Conservation (phyloP, 2,329 filamentous ascomycete genomes). For the Talaromyces funiculosus region DNA sequence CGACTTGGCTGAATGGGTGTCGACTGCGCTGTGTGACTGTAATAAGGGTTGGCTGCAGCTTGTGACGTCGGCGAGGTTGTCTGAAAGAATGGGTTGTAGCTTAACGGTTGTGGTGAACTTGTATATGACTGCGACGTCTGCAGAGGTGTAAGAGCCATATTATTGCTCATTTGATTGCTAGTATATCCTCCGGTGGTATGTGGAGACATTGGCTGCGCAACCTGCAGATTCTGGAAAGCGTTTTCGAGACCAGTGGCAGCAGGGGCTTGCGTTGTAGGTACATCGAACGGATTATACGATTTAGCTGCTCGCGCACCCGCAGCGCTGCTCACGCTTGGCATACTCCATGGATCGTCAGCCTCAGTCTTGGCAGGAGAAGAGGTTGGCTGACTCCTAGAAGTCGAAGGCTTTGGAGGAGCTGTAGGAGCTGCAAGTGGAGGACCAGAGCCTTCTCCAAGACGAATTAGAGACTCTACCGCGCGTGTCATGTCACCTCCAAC, state of each 20-base stretch:
- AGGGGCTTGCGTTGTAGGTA: constrained; percentile 24
- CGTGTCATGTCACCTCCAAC: constrained; percentile 79
- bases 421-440: constrained; percentile 39
- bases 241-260: constrained; percentile 48
- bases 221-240: constrained; percentile 69
- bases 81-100: constrained; percentile 43
- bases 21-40: constrained; percentile 10
- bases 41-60: constrained; percentile 21
- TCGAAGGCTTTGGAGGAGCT: constrained; percentile 50
- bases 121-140: constrained; percentile 31
- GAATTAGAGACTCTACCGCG: constrained; percentile 76
- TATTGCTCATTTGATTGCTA: constrained; percentile 33
- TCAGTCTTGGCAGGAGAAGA: constrained; percentile 47
- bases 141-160: constrained; percentile 37
- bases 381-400: constrained; percentile 17
- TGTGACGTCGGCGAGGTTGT: constrained; percentile 24
- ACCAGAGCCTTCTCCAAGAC: constrained; percentile 65
- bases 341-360: constrained; percentile 56
- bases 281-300: constrained; percentile 65
- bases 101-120: constrained; percentile 31
- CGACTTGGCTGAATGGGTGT: constrained; percentile 20
- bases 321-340: constrained; percentile 11
- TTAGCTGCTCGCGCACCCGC: constrained; percentile 17
- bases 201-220: constrained; percentile 67
- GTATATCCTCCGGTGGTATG: constrained; percentile 64